Conservation (phyloP, 31 red algal genomes). For the Asparagopsis taxiformis region DNA sequence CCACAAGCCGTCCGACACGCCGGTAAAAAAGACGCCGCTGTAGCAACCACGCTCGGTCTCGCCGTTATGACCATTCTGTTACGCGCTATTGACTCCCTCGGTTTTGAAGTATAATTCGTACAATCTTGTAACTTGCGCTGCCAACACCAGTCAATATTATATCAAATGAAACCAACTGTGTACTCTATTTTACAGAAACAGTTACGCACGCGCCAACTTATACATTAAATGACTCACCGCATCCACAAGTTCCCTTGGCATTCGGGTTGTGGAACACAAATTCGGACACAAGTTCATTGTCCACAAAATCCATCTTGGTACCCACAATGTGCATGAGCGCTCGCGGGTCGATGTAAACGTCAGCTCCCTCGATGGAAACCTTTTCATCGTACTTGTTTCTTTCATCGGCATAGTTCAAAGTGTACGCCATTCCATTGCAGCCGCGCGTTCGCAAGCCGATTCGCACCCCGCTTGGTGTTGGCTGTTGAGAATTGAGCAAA, state of each 20-base stretch:
- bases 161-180: too few species aligned
- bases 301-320: conserved; percentile 94
- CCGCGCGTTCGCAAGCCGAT: conserved; percentile 81
- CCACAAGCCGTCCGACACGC: conserved; percentile 55
- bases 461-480: conserved; percentile 62
- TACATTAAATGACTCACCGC: conserved; percentile 94
- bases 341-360: conserved; percentile 79
- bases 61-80: conserved; percentile 23
- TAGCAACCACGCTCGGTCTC: conserved; percentile 1
- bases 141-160: too few species aligned
- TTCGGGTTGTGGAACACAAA: conserved; percentile 97
- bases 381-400: conserved; percentile 49
- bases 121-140: too few species aligned
- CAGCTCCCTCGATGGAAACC: conserved; percentile 39
- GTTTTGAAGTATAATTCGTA: conserved; percentile 7
- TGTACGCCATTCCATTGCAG: conserved; percentile 94
- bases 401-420: conserved; percentile 80
- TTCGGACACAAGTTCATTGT: conserved; percentile 86
- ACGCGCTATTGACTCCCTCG: conserved; percentile 7
- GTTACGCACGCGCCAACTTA: not conserved
- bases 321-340: conserved; percentile 93
- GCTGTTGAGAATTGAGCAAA: conserved; percentile 28
- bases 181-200: not conserved
- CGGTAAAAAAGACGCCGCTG: conserved; percentile 5
- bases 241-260: conserved; percentile 92